Percentiles rank a stretch among this genome's conserved stretches.
These are phyloP conservation scores for Dothiorella sarmentorum DNA, from an alignment of 2,329 filamentous ascomycete genomes.

Conservation along the genomic window DNA sequence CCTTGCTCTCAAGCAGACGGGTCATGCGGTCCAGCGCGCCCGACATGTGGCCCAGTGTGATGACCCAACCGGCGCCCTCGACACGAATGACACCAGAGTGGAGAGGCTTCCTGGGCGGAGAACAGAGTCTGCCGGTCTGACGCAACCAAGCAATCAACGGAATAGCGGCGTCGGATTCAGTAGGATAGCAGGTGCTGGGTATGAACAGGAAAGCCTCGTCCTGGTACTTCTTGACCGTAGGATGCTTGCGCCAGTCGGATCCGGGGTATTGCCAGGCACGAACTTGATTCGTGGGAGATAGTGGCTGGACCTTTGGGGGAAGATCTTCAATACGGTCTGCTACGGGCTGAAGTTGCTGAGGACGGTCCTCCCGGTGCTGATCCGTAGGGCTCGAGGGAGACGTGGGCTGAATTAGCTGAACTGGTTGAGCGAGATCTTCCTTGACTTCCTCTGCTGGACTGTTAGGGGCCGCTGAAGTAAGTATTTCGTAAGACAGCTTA, in stretches of 20 bases:
- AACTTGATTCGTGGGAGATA: no score
- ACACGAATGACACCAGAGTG: background rate
- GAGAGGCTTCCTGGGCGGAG: background rate
- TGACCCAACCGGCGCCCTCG: background rate
- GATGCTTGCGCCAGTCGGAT: background rate
- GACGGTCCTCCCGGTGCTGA: no score
- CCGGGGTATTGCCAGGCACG: background rate
- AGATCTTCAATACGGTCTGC: no score
- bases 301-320: no score
- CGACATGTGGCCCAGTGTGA: background rate
- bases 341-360: no score
- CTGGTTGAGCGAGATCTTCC: background rate
- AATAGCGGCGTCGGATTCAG: background rate
- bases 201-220: conserved; percentile 5
- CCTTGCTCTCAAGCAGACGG: background rate
- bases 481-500: no score
- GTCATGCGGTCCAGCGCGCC: conserved; percentile 5
- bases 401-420: background rate
- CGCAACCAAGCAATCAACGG: background rate
- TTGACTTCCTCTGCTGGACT: background rate
- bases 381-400: background rate
- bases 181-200: background rate
- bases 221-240: background rate
- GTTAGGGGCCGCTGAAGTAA: background rate
- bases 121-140: background rate